These are phyloP conservation scores for Linnemannia zychae DNA, from an alignment of 192 early-diverging fungal species.

Conservation along the genomic window DNA sequence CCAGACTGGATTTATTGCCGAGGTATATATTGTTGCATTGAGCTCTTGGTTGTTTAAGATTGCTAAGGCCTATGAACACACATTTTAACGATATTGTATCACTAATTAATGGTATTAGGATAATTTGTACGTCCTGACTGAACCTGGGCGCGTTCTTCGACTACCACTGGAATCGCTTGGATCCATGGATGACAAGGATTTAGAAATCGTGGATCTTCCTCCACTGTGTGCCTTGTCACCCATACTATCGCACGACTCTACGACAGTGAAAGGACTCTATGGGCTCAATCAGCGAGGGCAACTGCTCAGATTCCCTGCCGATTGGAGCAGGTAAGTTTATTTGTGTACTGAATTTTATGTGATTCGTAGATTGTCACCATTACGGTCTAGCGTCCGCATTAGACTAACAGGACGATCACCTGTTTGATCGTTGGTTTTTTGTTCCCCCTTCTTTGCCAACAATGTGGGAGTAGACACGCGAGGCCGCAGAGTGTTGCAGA, in stretches of 20 bases:
- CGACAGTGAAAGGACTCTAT: constrained; percentile 8
- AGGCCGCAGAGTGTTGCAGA: background rate
- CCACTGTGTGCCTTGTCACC: background rate
- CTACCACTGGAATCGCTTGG: background rate
- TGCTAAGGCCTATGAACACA: no score
- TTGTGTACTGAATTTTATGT: background rate
- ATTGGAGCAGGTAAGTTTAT: constrained; percentile 8
- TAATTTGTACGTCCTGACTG: constrained; percentile 5
- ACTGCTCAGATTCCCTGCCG: constrained; percentile 16
- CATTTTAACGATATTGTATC: no score
- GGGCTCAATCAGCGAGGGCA: constrained; percentile 22
- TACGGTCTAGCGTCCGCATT: background rate
- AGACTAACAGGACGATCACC: background rate
- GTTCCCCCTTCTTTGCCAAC: background rate
- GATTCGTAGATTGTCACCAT: background rate
- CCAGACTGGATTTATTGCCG: background rate
- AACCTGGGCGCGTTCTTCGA: constrained; percentile 2
- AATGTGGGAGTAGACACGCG: background rate
- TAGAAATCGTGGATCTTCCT: constrained; percentile 23
- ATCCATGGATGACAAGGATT: background rate
- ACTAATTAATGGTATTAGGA: background rate
- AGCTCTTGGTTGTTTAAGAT: no score
- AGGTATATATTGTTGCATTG: background rate
- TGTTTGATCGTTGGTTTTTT: background rate
- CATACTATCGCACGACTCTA: background rate